Percentiles rank a stretch among this genome's conserved stretches.
Evolutionary conservation across 164 flowering plant genomes (phyloP).

Genomic region (Paratinospora sagittata): DNA sequence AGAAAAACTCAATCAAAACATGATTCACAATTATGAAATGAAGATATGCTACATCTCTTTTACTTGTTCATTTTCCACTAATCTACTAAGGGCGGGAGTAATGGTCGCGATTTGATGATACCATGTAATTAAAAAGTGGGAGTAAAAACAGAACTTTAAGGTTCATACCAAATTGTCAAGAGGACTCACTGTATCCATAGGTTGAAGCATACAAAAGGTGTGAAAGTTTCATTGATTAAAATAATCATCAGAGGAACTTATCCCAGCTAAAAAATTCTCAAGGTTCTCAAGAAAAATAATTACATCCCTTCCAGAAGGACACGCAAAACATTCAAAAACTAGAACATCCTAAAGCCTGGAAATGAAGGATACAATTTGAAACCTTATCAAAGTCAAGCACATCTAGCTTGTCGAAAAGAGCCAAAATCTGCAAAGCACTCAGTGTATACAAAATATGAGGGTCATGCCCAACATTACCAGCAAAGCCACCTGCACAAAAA

Average conservation of each 20-base stretch:
- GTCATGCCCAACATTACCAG: conserved; percentile 86
- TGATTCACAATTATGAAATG: too few species aligned
- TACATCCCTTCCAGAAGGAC: too few species aligned
- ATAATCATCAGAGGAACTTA: background rate
- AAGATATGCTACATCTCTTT: too few species aligned
- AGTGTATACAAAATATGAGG: conserved; percentile 78
- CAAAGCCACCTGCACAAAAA: conserved; percentile 74
- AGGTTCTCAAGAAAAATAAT: background rate
- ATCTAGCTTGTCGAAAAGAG: conserved; percentile 70
- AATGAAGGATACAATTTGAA: conserved; percentile 69
- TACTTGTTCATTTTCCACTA: background rate
- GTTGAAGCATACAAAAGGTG: too few species aligned
- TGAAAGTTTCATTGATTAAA: too few species aligned
- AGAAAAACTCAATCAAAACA: too few species aligned
- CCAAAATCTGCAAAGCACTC: conserved; percentile 84
- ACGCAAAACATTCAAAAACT: background rate
- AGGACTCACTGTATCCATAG: too few species aligned
- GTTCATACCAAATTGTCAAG: background rate
- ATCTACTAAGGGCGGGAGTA: too few species aligned
- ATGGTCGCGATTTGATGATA: background rate
- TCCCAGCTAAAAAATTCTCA: background rate
- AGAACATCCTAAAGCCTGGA: background rate
- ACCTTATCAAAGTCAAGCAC: conserved; percentile 66
- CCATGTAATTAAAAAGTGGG: background rate
- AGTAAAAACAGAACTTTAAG: background rate